Base-by-base conservation (phyloP, 176 grass and related monocot species). In the Tuctoria greenei region DNA sequence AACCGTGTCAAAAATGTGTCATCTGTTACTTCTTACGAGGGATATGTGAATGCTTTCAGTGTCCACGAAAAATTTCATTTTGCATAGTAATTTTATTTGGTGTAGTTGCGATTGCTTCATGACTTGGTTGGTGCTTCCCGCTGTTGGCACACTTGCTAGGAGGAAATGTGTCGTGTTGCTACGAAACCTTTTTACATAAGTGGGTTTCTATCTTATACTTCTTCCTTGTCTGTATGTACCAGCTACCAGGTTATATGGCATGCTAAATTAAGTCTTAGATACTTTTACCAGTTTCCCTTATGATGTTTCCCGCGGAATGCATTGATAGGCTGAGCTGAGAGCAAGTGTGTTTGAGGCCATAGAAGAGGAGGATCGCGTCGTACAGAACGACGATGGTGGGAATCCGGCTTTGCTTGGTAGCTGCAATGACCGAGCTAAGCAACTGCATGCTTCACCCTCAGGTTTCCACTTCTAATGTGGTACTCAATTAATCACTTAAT, bases 281-380 rank as follows among this genome's bases (percentile, higher is more conserved):
- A n/a, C 39, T 45, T 47, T 44, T 26, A 23, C 10, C 37, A 58
- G 12, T 23, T 47, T 64, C 45, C 44, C 11, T 76, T 39, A 78
- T 52, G 21, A 24, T 67, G 10, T 68, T 11, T 73, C 20, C 67
- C 47, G 8, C 43, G 78, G 74, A 1, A 40, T 40, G 17, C 43
- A 69, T 79, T 79, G 69, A 79, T 86, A 96, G 93, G 84, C 93
- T 71, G 84, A 96, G 70, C 86, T 96, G 34, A 80, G 89, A 71
- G 92, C 89, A 16, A 92, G 92, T 77, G 92, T 96, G 51, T 96
- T 96, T 77, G 93, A 96, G 81, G 86, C 89, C 66, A 96, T 96
- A 79, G 93, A 96, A 83, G 93, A 92, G 74, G 93, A 92, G 72
- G 89, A 96, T 86, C 65, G 59, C 35, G 86, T 92, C 28, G 7